phyloP scores from a whole-genome alignment of 2,329 filamentous ascomycete genomes.

The Diaporthe vexans region DNA sequence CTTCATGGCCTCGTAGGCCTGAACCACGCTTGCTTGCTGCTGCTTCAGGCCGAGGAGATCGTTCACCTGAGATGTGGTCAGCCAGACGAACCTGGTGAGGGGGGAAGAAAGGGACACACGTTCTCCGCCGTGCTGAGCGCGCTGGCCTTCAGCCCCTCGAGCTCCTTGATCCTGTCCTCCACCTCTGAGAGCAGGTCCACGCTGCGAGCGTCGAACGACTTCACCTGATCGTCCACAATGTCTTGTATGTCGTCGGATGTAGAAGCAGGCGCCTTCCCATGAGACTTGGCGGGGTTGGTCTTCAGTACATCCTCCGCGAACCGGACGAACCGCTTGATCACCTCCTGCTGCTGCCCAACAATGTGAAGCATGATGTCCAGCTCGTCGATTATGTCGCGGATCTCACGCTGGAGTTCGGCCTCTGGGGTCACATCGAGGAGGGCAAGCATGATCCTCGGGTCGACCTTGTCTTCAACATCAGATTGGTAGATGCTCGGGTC shows the following conservation, averaged over 20 bases:
- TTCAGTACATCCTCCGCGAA: constrained; percentile 46
- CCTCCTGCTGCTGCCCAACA: constrained; percentile 51
- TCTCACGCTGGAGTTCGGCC: constrained; percentile 57
- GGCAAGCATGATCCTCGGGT: constrained; percentile 34
- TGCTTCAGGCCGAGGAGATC: constrained; percentile 59
- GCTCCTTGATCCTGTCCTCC: constrained; percentile 49
- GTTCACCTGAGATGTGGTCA: constrained; percentile 48
- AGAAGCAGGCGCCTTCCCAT: neutral
- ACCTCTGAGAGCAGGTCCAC: constrained; percentile 49
- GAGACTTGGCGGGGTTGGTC: neutral
- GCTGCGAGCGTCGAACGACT: constrained; percentile 48
- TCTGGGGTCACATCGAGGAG: constrained; percentile 59
- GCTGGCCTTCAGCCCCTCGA: constrained; percentile 50
- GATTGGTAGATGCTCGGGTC: constrained; percentile 21
- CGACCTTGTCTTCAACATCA: constrained; percentile 14
- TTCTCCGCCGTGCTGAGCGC: constrained; percentile 51
- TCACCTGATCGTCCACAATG: constrained; percentile 41
- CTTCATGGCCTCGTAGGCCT: constrained; percentile 30
- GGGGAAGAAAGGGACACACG: constrained; percentile 45
- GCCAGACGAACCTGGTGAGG: neutral
- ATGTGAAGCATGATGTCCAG: constrained; percentile 61
- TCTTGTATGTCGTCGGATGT: too few relatives aligned
- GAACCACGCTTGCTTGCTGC: constrained; percentile 54
- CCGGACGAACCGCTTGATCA: constrained; percentile 48
- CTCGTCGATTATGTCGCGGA: constrained; percentile 63